A percentile compares a stretch with the other conserved stretches of the same genome.
These are phyloP conservation scores for Closterium sp. DNA, from an alignment of 139 green algal species.

Conservation along the genomic window DNA sequence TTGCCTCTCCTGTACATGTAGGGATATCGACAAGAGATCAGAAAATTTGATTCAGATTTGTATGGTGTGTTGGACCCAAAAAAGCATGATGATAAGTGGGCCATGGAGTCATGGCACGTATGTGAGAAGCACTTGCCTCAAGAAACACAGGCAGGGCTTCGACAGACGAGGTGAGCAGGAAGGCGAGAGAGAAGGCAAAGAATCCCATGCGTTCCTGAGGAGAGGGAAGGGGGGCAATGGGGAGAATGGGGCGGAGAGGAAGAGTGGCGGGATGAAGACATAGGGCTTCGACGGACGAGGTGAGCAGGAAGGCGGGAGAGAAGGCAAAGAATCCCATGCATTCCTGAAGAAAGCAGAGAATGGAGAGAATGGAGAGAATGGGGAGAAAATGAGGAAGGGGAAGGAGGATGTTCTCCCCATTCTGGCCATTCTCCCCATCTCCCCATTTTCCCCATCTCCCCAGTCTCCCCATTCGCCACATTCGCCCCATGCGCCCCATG, in stretches of 20 bases:
- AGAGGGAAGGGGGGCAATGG: slow-evolving; percentile 1
- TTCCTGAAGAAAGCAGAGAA: slow-evolving; percentile 17
- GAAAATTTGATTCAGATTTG: no score
- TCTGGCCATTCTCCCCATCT: no score
- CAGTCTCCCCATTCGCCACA: no score
- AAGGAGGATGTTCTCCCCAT: background rate
- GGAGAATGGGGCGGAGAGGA: background rate
- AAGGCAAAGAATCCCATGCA: slow-evolving; percentile 49
- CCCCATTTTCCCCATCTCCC: no score
- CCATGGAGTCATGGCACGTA: no score
- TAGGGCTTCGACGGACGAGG: slow-evolving; percentile 23
- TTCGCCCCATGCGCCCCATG: no score
- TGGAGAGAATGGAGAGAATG: background rate
- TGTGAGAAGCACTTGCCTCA: background rate
- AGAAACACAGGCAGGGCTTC: slow-evolving; percentile 54
- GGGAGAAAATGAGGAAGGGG: background rate
- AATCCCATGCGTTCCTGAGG: slow-evolving; percentile 37
- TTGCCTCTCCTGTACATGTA: slow-evolving; percentile 31
- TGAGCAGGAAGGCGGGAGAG: slow-evolving; percentile 47
- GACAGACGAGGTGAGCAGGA: slow-evolving; percentile 52
- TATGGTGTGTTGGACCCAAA: no score
- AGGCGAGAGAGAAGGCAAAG: slow-evolving; percentile 49
- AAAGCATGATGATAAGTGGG: no score
- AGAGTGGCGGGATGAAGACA: background rate
- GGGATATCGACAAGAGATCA: no score